phyloP scores from a whole-genome alignment of 805 yeast species.

The Yamadazyma insecticola region DNA sequence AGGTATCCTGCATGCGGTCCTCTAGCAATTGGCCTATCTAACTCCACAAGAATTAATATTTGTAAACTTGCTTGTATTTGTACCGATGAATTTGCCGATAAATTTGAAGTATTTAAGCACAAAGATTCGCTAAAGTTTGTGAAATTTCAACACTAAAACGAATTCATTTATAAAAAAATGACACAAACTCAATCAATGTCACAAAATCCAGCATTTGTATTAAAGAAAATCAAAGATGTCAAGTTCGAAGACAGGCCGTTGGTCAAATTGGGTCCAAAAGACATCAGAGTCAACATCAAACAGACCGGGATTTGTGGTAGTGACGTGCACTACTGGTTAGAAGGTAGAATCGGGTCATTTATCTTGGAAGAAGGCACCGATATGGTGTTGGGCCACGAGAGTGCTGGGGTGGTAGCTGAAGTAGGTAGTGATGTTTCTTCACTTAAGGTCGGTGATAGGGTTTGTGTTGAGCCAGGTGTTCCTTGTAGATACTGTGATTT shows the following conservation, averaged over 20 bases:
- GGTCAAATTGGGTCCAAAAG: slow-evolving; percentile 12
- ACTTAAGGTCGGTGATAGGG: slow-evolving; percentile 41
- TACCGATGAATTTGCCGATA: too few species aligned
- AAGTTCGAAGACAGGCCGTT: slow-evolving; percentile 12
- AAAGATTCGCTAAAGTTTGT: too few species aligned
- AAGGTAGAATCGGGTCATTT: slow-evolving; percentile 24
- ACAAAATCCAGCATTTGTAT: slow-evolving; percentile 14
- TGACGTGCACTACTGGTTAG: slow-evolving; percentile 19
- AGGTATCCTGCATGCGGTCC: too few species aligned
- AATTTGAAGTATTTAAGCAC: too few species aligned
- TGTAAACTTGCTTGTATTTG: too few species aligned
- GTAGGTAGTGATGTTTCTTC: slow-evolving; percentile 47
- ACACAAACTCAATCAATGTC: too few species aligned
- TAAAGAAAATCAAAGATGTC: slow-evolving; percentile 12
- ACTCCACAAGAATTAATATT: too few species aligned
- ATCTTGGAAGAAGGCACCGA: slow-evolving; percentile 22
- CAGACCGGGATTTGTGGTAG: slow-evolving; percentile 20
- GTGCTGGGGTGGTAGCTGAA: slow-evolving; percentile 42
- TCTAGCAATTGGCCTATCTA: too few species aligned
- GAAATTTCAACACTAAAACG: too few species aligned
- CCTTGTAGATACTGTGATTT: slow-evolving; percentile 38
- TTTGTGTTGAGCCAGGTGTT: slow-evolving; percentile 51
- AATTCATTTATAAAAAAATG: slow-evolving; percentile 1
- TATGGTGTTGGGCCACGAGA: slow-evolving; percentile 43
- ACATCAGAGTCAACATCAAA: slow-evolving; percentile 17